A percentile compares a stretch with the other conserved stretches of the same genome.
Evolutionary conservation across 2,329 filamentous ascomycete species (phyloP).

Genomic region (Juglanconis juglandina): DNA sequence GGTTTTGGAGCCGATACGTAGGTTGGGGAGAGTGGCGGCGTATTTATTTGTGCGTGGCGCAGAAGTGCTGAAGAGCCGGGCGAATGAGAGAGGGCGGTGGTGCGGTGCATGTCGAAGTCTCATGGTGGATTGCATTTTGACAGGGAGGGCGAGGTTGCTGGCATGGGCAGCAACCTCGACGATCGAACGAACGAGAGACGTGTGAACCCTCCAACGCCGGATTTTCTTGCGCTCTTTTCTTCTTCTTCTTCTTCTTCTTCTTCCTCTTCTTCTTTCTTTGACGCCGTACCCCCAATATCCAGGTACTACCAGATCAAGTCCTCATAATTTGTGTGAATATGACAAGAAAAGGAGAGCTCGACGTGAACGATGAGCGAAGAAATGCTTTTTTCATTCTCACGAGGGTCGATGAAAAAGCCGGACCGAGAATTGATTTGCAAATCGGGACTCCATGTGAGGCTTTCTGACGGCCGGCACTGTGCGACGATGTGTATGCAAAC

Average conservation of each 20-base stretch:
- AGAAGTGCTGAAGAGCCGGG: constrained; percentile 2
- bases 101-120: constrained; percentile 2
- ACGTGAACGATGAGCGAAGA: no score
- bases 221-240: not conserved
- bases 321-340: no score
- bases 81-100: not conserved
- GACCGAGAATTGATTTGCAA: not conserved
- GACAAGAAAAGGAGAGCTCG: no score
- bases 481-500: not conserved
- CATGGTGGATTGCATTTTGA: constrained; percentile 12
- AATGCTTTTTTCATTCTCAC: not conserved
- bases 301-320: no score
- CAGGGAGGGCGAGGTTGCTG: not conserved
- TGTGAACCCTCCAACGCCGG: no score
- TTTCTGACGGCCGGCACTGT: not conserved
- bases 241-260: no score
- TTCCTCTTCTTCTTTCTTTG: no score
- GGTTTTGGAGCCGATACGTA: constrained; percentile 14
- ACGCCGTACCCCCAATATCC: no score
- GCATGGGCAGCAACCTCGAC: not conserved
- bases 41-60: not conserved
- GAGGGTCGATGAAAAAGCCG: not conserved
- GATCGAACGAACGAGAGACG: no score
- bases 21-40: constrained; percentile 8
- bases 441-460: not conserved